Base-by-base conservation (phyloP, 1,284 basidiomycete species). In the Ceratobasidium sp. region DNA sequence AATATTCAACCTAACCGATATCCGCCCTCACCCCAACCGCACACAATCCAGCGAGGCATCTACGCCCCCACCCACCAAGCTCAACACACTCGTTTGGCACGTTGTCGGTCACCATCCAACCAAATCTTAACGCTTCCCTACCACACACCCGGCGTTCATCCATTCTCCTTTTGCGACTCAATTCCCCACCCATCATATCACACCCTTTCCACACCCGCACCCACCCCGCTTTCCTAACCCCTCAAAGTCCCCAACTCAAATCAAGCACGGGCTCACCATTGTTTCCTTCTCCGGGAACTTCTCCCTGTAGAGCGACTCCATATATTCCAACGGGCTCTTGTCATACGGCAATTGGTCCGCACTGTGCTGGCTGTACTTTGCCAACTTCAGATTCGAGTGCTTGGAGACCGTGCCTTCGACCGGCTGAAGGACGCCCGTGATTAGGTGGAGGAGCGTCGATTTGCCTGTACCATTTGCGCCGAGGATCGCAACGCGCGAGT, bases 401-500 rank as follows among this genome's bases (percentile, higher is more conserved):
- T 95, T 94, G 65, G 92, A 92, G 78, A 99, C 83, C 29, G 93
- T 93, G 65, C 97, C 97, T 81, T 94, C 89, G 76, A 84, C 85
- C 1, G 98, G 95, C 79, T 92, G 90, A 46, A 98, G 87, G 16
- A 82, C 87, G 66, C 94, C 88, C 9, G 93, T 98, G 84, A 99
- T 95, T 75, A 99, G 89, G 85, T 98, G 92, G 58, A 99, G 88
- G 66, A 99, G 89, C 8, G 97, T 99, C 43, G 97, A 98, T 83
- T 99, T 99, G 77, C 97, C 97, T 41, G 97, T 92, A 82, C 97
- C 97, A 85, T 99, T 99, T 78, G 96, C 95, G 75, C 98, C 97
- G 78, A 99, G 95, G 81, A 99, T 98, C 79, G 97, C 97, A 65
- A 99, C 86, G 77, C 95, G 92, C 37, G 93, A 95, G 83, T 97